A percentile compares a stretch with the other conserved stretches of the same genome.
Evolutionary conservation across 164 flowering plant species (phyloP).

Genomic region (Tetracentron sinense): DNA sequence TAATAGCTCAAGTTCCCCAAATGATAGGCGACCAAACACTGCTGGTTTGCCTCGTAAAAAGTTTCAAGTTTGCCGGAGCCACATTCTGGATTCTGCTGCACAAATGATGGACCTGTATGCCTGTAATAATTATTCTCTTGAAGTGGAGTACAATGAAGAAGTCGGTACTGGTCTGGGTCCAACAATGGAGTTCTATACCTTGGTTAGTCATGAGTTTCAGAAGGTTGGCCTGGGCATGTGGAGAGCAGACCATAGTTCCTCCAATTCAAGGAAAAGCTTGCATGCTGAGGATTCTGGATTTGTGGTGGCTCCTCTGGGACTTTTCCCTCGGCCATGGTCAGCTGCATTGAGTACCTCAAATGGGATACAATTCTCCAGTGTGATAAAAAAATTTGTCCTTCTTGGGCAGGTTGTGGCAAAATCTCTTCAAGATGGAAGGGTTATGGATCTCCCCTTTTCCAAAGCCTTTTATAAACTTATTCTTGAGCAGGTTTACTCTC

Average conservation of each 20-base stretch:
- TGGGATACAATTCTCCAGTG: constrained; percentile 42
- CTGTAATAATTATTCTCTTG: constrained; percentile 42
- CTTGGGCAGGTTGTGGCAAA: constrained; percentile 83
- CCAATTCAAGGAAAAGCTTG: constrained; percentile 8
- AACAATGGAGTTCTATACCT: constrained; percentile 87
- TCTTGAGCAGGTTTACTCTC: constrained; percentile 63
- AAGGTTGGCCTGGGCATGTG: constrained; percentile 76
- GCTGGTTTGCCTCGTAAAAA: constrained; percentile 54
- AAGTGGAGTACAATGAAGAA: constrained; percentile 78
- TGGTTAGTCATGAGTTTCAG: constrained; percentile 87
- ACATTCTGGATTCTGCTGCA: constrained; percentile 67
- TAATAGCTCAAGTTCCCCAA: constrained; percentile 23
- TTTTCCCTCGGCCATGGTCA: constrained; percentile 95
- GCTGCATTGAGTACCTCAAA: constrained; percentile 24
- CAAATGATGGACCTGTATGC: constrained; percentile 65
- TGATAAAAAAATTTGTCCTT: constrained; percentile 62
- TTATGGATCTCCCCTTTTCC: constrained; percentile 81
- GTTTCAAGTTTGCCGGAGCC: constrained; percentile 49
- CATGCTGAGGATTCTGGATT: constrained; percentile 20
- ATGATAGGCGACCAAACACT: constrained; percentile 38
- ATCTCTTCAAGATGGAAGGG: constrained; percentile 90
- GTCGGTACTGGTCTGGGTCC: constrained; percentile 99
- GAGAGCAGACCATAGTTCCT: constrained; percentile 56
- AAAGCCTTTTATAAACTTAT: constrained; percentile 79
- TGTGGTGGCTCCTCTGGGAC: constrained; percentile 49